phyloP scores from a whole-genome alignment of 768 basidiomycete species.

The Nidularia sp. region DNA sequence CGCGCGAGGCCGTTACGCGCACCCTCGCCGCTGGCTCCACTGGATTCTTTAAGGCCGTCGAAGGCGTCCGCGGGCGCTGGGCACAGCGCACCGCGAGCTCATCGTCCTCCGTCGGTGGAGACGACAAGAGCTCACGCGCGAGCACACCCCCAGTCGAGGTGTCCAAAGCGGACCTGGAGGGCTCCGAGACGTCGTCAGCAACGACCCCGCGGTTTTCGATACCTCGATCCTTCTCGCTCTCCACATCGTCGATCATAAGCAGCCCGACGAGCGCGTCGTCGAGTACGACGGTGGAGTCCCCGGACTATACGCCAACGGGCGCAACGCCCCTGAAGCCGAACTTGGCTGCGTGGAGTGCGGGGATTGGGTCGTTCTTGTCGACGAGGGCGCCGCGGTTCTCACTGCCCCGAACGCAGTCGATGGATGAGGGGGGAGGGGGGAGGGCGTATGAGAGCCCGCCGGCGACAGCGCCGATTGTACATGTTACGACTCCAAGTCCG shows the following conservation, averaged over 20 bases:
- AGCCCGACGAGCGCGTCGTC: background rate
- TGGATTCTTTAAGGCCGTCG: slow-evolving; percentile 85
- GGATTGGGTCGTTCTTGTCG: slow-evolving; percentile 27
- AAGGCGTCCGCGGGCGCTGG: slow-evolving; percentile 82
- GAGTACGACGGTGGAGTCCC: slow-evolving; percentile 1
- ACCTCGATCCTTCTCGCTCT: slow-evolving; percentile 20
- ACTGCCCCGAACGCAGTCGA: slow-evolving; percentile 2
- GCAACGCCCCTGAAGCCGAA: slow-evolving; percentile 15
- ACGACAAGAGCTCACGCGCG: slow-evolving; percentile 23
- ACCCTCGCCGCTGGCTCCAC: slow-evolving; percentile 73
- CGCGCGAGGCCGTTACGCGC: slow-evolving; percentile 81
- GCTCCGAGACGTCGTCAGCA: slow-evolving; percentile 1
- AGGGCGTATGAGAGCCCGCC: no score
- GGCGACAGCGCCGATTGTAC: no score
- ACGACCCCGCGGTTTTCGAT: slow-evolving; percentile 6
- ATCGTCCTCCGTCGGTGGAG: background rate
- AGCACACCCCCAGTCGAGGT: slow-evolving; percentile 36
- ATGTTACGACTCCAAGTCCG: no score
- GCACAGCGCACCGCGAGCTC: slow-evolving; percentile 23
- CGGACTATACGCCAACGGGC: slow-evolving; percentile 3
- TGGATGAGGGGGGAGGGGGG: background rate
- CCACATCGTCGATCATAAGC: slow-evolving; percentile 1
- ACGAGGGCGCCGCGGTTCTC: slow-evolving; percentile 22
- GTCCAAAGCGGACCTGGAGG: slow-evolving; percentile 29
- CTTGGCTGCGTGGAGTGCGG: slow-evolving; percentile 25